phyloP scores from a whole-genome alignment of 164 flowering plant genomes.

The Piper longum region DNA sequence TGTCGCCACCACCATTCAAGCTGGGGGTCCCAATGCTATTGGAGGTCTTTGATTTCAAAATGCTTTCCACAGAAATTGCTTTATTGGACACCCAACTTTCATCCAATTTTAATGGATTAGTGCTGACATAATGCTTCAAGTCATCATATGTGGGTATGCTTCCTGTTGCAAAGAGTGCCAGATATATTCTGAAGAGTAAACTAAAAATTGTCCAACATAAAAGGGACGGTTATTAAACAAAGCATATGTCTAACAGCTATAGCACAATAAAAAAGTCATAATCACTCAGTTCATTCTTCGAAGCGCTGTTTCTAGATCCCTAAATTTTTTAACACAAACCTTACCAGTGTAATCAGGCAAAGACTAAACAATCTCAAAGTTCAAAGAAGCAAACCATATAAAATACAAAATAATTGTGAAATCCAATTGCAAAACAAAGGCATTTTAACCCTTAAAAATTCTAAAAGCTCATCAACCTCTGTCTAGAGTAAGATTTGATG shows the following conservation, averaged over 20 bases:
- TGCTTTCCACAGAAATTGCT: slow-evolving; percentile 25
- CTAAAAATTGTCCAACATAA: not conserved
- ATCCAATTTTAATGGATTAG: slow-evolving; percentile 12
- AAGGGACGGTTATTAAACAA: not conserved
- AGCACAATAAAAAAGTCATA: not conserved
- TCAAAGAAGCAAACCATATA: not conserved
- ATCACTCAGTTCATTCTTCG: not conserved
- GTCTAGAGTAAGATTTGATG: slow-evolving; percentile 17
- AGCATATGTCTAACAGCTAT: not conserved
- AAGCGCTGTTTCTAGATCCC: too few species aligned
- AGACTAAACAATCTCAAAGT: not conserved
- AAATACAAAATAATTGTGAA: not conserved
- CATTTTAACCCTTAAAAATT: not conserved
- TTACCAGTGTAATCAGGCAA: too few species aligned
- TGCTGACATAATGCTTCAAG: slow-evolving; percentile 33
- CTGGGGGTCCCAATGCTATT: slow-evolving; percentile 7
- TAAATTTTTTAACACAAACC: too few species aligned
- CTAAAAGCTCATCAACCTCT: slow-evolving; percentile 41
- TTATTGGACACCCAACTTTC: slow-evolving; percentile 30
- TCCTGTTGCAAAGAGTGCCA: slow-evolving; percentile 30
- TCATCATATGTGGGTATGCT: slow-evolving; percentile 41
- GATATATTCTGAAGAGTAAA: not conserved
- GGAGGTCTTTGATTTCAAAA: slow-evolving; percentile 15
- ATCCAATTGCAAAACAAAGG: too few species aligned
- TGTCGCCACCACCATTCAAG: slow-evolving; percentile 9